Evolutionary conservation across 257 asterid genomes (phyloP), one percentile per base, ranked within the genome.

Genomic region (Penstemon davidsonii): DNA sequence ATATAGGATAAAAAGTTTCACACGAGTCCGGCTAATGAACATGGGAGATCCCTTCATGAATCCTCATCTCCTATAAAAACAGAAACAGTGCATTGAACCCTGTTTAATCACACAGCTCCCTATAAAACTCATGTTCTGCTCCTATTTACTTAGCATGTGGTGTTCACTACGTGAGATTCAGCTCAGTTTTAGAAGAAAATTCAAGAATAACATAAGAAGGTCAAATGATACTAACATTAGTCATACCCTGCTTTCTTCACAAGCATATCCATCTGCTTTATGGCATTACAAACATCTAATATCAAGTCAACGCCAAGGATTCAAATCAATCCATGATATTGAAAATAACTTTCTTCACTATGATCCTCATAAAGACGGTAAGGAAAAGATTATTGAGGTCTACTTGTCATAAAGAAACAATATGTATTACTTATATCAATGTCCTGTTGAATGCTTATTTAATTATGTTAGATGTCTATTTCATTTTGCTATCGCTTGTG

Each of bases 381-480:
- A 66, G 67, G 50, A 42, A 44, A 60, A 54, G 41, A 60, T 38
- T 59, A 55, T 10, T 19, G 53, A 53, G 70, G 46, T 40, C 69
- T 74, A 68, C 71, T 73, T 74, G 79, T 61, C 64, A 10, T 68
- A 47, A 64, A 7, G 50, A 67, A 60, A 19, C 62, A 62, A 3
- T 6, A 36, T 61, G 12, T 46, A 46, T 46, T 46, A 46, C 12
- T 46, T 4, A 7, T 10, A 7, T n/a, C 43, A 65, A 18, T 19
- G 62, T 8, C 18, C 37, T 7, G 3, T 64, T 9, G 11, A 53
- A 33, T 42, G 25, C 3, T 49, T 49, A 3, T 1, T 25, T 25
- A 25, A 25, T 25, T 49, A 11, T 9, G 19, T 49, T 10, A 5
- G 54, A 9, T 49, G 12, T 46, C 52, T 46, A 3, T 7, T 46